Evolutionary conservation across 306 rosid genomes (phyloP), one percentile per base, ranked within the genome.

Genomic region (Cicer judaicum): DNA sequence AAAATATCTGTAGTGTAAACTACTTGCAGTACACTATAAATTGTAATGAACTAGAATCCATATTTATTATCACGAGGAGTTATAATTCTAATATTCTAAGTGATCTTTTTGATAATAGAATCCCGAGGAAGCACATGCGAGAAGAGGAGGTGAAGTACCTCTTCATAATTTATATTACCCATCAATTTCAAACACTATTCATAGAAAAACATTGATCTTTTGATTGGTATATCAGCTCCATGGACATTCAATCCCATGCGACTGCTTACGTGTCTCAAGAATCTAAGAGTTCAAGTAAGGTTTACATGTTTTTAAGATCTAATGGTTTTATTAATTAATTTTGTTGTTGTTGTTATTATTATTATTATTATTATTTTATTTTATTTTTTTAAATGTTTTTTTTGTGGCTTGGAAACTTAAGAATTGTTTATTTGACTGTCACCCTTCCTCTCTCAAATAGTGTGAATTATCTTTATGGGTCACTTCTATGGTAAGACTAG

Each of bases 81-180:
- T 64, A 56, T 80, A 59, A 83, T 50, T 54, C 74, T 70, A 40
- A 70, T 57, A 81, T 47, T 55, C 71, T 67, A 10, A 66, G 52
- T 36, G 65, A 12, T 60, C 52, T 47, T 85, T 80, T 88, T 71
- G 70, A 10, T 75, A 6, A 79, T 64, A 94, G 99, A 84, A 92
- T 90, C 99, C 96, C 2, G 76, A 86, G 89, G 96, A 94, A 81
- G 96, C 99, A 2, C 97, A 94, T 87, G 96, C 93, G 9, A 87
- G 97, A 84, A 87, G 99, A 80, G 99, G 99, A 90, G 99, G 99
- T 92, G 79, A 85, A 89, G 76, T 68, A 77, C 73, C 82, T 78
- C 68, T 72, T 77, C 66, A 76, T 29, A 29, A 29, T 29, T 29
- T 29, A 29, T 68, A 8, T 41, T 73, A 10, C 34, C 72, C 72